These are phyloP conservation scores for Sugiyamaella marilandica DNA, from an alignment of 805 yeast species.

Conservation along the genomic window DNA sequence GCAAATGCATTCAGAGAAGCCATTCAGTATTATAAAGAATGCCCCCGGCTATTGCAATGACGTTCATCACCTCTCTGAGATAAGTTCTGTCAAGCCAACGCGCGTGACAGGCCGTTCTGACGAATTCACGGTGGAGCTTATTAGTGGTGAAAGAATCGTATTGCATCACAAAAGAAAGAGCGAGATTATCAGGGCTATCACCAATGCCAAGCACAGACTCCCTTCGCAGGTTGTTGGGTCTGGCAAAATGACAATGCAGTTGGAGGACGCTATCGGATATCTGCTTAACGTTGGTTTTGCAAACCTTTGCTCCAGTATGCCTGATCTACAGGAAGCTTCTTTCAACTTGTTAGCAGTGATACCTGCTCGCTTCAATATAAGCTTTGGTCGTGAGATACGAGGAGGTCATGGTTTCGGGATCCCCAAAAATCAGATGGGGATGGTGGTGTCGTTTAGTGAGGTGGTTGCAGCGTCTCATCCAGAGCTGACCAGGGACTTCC, in stretches of 20 bases:
- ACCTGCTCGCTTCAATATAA: conserved; percentile 53
- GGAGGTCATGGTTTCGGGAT: conserved; percentile 58
- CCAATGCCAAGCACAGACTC: conserved; percentile 14
- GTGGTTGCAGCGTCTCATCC: conserved; percentile 57
- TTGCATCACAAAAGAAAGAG: conserved; percentile 11
- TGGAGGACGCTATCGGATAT: conserved; percentile 49
- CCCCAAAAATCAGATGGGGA: conserved; percentile 62
- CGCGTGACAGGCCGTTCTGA: conserved; percentile 31
- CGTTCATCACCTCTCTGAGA: conserved; percentile 39
- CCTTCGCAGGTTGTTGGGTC: conserved; percentile 4
- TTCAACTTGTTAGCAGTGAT: conserved; percentile 59
- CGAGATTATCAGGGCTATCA: conserved; percentile 24
- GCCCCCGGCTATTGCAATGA: conserved; percentile 27
- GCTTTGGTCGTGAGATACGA: conserved; percentile 52
- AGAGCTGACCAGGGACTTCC: conserved; percentile 53
- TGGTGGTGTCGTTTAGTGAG: conserved; percentile 52
- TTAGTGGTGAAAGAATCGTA: conserved; percentile 6
- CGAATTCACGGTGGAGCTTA: conserved; percentile 43
- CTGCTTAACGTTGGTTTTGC: conserved; percentile 60
- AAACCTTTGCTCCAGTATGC: conserved; percentile 58
- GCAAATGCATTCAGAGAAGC: conserved; percentile 39
- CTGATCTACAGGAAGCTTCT: conserved; percentile 57
- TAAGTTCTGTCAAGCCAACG: conserved; percentile 40
- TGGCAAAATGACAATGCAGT: conserved; percentile 10
- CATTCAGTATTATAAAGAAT: conserved; percentile 16